phyloP scores from a whole-genome alignment of 768 basidiomycete genomes.

The Tephrocybe rancida region DNA sequence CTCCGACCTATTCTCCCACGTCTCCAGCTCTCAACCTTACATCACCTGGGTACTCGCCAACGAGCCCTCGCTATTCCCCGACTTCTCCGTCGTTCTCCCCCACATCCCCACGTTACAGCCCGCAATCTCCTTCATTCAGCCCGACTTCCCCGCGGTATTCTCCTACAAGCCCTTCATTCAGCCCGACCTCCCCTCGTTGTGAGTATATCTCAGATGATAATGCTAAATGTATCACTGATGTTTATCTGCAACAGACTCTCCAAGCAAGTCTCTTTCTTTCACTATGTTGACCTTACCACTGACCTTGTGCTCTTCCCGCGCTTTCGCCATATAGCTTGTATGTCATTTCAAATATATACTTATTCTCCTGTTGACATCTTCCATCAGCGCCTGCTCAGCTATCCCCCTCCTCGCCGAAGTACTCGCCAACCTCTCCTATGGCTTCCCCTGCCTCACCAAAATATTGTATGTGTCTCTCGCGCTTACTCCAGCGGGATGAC shows the following conservation, averaged over 20 bases:
- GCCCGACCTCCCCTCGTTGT: slow-evolving; percentile 92
- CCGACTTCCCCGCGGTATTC: slow-evolving; percentile 91
- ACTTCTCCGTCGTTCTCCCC: slow-evolving; percentile 87
- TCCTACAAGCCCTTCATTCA: slow-evolving; percentile 89
- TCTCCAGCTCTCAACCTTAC: slow-evolving; percentile 83
- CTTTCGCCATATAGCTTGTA: slow-evolving; percentile 55
- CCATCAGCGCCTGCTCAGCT: slow-evolving; percentile 70
- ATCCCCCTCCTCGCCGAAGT: slow-evolving; percentile 91
- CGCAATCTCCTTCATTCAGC: slow-evolving; percentile 88
- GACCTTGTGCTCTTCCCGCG: slow-evolving; percentile 11
- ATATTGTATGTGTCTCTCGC: slow-evolving; percentile 68
- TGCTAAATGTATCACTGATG: slow-evolving; percentile 19
- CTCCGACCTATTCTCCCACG: slow-evolving; percentile 87
- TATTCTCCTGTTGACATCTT: neutral
- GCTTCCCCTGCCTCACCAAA: slow-evolving; percentile 90
- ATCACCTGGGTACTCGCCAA: slow-evolving; percentile 83
- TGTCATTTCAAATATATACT: slow-evolving; percentile 21
- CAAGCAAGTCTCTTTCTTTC: slow-evolving; percentile 55
- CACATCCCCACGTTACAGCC: slow-evolving; percentile 83
- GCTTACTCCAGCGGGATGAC: neutral
- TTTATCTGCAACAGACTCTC: slow-evolving; percentile 58
- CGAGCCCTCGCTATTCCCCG: slow-evolving; percentile 84
- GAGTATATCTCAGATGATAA: slow-evolving; percentile 34
- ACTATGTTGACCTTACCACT: slow-evolving; percentile 20
- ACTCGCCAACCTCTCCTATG: slow-evolving; percentile 91